These are phyloP conservation scores for Calonectria crousiana DNA, from an alignment of 2,329 filamentous ascomycete genomes.

Conservation along the genomic window DNA sequence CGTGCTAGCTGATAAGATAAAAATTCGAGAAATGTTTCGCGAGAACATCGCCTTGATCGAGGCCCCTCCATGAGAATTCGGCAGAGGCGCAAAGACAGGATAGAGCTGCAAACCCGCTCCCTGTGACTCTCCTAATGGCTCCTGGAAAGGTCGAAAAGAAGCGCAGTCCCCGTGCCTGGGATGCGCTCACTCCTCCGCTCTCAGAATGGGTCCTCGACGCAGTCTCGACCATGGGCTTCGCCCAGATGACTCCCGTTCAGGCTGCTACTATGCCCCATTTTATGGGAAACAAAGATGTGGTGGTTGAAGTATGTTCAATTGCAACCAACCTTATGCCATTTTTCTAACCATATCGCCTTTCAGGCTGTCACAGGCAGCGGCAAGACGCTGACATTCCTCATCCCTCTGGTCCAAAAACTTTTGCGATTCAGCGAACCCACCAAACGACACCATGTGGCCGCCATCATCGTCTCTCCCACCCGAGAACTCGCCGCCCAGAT, in stretches of 20 bases:
- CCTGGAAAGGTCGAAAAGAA: slow-evolving; percentile 50
- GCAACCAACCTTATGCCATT: not conserved
- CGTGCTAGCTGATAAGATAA: slow-evolving; percentile 50
- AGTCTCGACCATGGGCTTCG: slow-evolving; percentile 85
- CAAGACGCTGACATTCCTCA: slow-evolving; percentile 88
- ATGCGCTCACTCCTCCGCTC: slow-evolving; percentile 53
- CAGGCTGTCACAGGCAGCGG: slow-evolving; percentile 90
- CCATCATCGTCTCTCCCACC: slow-evolving; percentile 91
- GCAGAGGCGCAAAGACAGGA: slow-evolving; percentile 1
- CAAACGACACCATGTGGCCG: slow-evolving; percentile 90
- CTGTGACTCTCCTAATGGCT: slow-evolving; percentile 42
- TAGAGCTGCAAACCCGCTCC: not conserved
- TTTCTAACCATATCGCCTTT: not conserved
- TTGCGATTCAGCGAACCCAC: slow-evolving; percentile 84
- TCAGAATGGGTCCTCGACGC: slow-evolving; percentile 85
- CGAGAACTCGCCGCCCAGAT: slow-evolving; percentile 94
- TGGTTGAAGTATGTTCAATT: slow-evolving; percentile 75
- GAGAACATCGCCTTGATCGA: slow-evolving; percentile 26
- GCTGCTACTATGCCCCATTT: slow-evolving; percentile 91
- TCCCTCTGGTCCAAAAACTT: slow-evolving; percentile 86
- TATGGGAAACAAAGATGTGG: slow-evolving; percentile 90
- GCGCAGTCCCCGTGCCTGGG: slow-evolving; percentile 63
- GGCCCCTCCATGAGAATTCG: slow-evolving; percentile 35
- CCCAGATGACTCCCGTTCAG: slow-evolving; percentile 93
- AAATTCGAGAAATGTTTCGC: slow-evolving; percentile 46